phyloP scores from a whole-genome alignment of 768 basidiomycete genomes.

The Rhodotorula diobovata region DNA sequence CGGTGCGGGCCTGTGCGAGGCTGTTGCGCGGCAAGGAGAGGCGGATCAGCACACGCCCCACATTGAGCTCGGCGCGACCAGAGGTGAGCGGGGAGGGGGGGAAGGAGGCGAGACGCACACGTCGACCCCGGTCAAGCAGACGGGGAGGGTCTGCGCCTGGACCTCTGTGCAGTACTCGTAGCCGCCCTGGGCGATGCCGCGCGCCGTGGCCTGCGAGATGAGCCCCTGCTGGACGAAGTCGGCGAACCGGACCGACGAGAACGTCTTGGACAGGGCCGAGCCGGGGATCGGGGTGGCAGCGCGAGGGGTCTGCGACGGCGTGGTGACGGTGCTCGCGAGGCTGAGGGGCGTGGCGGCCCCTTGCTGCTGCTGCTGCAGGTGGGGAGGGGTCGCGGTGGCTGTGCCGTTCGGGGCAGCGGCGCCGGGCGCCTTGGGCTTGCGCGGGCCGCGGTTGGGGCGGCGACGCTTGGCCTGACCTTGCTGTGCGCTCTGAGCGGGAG shows the following conservation, averaged over 20 bases:
- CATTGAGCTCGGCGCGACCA: not conserved
- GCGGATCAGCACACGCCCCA: not conserved
- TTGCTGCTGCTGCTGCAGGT: too few relatives aligned
- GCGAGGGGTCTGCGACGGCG: conserved; percentile 16
- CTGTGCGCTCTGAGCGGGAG: not conserved
- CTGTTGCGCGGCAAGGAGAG: not conserved
- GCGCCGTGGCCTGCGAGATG: not conserved
- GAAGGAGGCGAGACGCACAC: not conserved
- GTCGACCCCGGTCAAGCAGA: conserved; percentile 33
- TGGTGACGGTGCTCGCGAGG: conserved; percentile 17
- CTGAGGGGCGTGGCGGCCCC: not conserved
- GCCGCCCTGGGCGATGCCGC: conserved; percentile 13
- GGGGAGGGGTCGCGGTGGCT: not conserved
- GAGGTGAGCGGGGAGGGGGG: too few relatives aligned
- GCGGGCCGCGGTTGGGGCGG: conserved; percentile 1
- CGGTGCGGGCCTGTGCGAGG: conserved; percentile 44
- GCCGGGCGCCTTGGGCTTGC: conserved; percentile 7
- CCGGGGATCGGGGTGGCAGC: conserved; percentile 5
- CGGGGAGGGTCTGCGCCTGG: conserved; percentile 39
- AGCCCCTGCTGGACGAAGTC: conserved; percentile 17
- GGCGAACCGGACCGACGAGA: conserved; percentile 2
- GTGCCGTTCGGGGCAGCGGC: not conserved
- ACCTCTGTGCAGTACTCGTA: conserved; percentile 34
- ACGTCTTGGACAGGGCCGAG: conserved; percentile 3
- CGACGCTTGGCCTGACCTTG: conserved; percentile 1